phyloP scores from a whole-genome alignment of 2,329 filamentous ascomycete species.

The Hypomyces perniciosus region DNA sequence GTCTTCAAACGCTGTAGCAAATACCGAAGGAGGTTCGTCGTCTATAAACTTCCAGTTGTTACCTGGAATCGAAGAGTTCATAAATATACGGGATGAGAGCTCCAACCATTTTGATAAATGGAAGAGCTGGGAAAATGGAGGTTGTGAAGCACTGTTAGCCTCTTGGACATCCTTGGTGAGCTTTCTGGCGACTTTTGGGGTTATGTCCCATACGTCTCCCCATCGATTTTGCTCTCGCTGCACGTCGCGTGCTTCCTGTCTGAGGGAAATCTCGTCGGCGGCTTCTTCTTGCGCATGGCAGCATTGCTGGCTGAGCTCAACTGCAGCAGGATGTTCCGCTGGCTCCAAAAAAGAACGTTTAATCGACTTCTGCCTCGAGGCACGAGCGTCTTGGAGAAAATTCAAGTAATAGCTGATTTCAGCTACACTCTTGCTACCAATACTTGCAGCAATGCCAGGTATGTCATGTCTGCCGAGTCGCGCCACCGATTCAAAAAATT shows the following conservation, averaged over 20 bases:
- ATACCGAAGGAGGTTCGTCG: slow-evolving; percentile 61
- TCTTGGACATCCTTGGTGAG: slow-evolving; percentile 21
- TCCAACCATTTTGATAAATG: slow-evolving; percentile 53
- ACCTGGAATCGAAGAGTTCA: slow-evolving; percentile 59
- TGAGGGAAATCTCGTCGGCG: slow-evolving; percentile 58
- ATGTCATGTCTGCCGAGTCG: slow-evolving; percentile 59
- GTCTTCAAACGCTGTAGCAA: slow-evolving; percentile 69
- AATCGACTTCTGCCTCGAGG: slow-evolving; percentile 33
- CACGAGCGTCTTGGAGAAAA: slow-evolving; percentile 49
- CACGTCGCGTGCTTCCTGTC: slow-evolving; percentile 60
- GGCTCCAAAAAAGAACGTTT: slow-evolving; percentile 31
- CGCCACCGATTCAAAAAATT: slow-evolving; percentile 60
- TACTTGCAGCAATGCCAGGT: slow-evolving; percentile 52
- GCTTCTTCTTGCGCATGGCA: slow-evolving; percentile 59
- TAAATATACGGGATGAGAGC: slow-evolving; percentile 63
- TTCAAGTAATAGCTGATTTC: slow-evolving; percentile 68
- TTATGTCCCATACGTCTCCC: slow-evolving; percentile 62
- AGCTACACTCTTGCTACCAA: slow-evolving; percentile 65
- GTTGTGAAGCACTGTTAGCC: slow-evolving; percentile 18
- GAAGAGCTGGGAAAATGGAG: slow-evolving; percentile 53
- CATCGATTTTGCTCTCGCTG: slow-evolving; percentile 53
- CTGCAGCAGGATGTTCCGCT: slow-evolving; percentile 62
- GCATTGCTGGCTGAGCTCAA: slow-evolving; percentile 64
- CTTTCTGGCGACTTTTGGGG: slow-evolving; percentile 28
- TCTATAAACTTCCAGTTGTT: slow-evolving; percentile 63